Evolutionary conservation across 148 eudicot species (phyloP), one percentile per base, ranked within the genome.

Genomic region (Camellia lanceoleosa): DNA sequence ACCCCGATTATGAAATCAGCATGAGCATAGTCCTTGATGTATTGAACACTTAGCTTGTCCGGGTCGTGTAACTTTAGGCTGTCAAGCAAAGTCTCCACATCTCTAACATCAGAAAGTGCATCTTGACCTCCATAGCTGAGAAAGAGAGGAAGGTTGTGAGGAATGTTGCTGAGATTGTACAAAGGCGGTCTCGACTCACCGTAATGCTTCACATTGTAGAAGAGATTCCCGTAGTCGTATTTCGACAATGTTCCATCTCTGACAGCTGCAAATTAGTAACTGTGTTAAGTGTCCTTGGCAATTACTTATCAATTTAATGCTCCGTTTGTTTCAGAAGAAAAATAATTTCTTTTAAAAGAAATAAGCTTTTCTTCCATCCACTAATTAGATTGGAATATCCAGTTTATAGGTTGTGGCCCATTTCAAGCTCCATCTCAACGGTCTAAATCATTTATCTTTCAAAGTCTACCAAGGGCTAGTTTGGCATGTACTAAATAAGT

Each of bases 1-100:
- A 83, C 61, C 43, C 89, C 97, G 87, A 91, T 84, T 6, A 93
- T 87, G 86, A 93, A 93, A 68, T 93, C 97, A 0, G 88, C 87
- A 80, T 93, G 97, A 78, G 93, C 97, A 78, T 83, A 93, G 60
- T 91, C 90, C 82, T 91, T 80, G 75, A 91, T 79, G 43, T 82
- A 89, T 55, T 88, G 92, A n/a, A 91, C 82, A 16, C 81, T 76
- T 0, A 93, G 80, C 87, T 93, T 91, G 71, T 90, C 91, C 4
- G 64, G 83, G 51, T 91, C 91, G 65, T 91, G 97, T 4, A 80
- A 5, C 61, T 90, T 91, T 14, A 93, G 87, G 42, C 12, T 75
- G 47, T 90, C 91, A 3, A 91, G 92, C 77, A 91, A 82, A 2
- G 82, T 85, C 66, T 68, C 82, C n/a, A 93, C 92, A 15, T 92